Evolutionary conservation across 352 stramenopile genomes (phyloP).

Genomic region (Pythium dissimile): DNA sequence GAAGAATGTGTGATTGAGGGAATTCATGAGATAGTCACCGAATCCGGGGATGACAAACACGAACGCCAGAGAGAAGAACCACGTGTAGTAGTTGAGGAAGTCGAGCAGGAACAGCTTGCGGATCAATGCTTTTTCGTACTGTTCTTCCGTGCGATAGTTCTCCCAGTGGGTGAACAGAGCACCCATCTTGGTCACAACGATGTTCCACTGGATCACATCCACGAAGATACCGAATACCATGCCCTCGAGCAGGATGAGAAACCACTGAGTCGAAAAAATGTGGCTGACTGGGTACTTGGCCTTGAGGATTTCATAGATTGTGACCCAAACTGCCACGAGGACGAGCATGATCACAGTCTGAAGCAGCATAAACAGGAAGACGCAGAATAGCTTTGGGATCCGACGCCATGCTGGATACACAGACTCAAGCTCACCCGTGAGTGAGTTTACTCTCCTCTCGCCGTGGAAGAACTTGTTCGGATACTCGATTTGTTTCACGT

Average conservation of each 20-base stretch:
- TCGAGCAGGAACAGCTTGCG: constrained; percentile 84
- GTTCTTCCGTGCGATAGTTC: constrained; percentile 84
- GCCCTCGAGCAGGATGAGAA: constrained; percentile 75
- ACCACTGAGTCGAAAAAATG: constrained; percentile 85
- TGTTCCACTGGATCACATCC: constrained; percentile 88
- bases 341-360: constrained; percentile 86
- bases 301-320: constrained; percentile 87
- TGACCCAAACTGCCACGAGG: constrained; percentile 84
- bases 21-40: constrained; percentile 83
- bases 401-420: constrained; percentile 70
- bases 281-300: constrained; percentile 67
- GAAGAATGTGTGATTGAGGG: constrained; percentile 78
- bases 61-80: constrained; percentile 89
- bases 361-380: constrained; percentile 76
- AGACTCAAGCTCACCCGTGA: constrained; percentile 67
- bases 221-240: constrained; percentile 86
- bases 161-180: constrained; percentile 85
- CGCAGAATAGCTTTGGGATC: constrained; percentile 70
- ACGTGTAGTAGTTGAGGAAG: constrained; percentile 91
- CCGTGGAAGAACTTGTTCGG: constrained; percentile 77
- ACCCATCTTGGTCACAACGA: constrained; percentile 86
- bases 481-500: constrained; percentile 85
- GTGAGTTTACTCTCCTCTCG: constrained; percentile 57
- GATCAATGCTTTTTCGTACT: constrained; percentile 80
- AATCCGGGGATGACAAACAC: constrained; percentile 84